Evolutionary conservation across 805 yeast genomes (phyloP), one percentile per base, ranked within the genome.

Genomic region (Pichia kluyveri): DNA sequence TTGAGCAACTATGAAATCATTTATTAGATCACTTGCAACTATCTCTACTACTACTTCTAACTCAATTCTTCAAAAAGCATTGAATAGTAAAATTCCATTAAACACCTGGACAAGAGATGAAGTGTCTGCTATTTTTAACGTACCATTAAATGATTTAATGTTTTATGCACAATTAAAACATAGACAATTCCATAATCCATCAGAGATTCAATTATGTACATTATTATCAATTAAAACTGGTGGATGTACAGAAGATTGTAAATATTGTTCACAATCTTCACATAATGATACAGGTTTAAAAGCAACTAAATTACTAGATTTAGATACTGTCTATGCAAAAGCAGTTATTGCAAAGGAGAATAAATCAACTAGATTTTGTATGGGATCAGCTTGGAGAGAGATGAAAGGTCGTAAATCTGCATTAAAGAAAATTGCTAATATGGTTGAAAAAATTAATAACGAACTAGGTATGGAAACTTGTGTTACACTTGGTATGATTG

Each of bases 301-400:
- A 56, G 87, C 91, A 3, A 83, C 79, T 50, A 80, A 78, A 57
- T 63, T 83, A 67, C 71, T 83, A 14, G 65, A 70, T 27, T 59
- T 83, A 11, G 88, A 82, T 6, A 71, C 71, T n/a, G 90, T 85
- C 1, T 63, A 81, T 55, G 70, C 66, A 44, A 82, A 78, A 32
- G 93, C 93, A 1, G 67, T 65, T 46, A 73, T 71, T 45, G 90
- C 93, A 12, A 80, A 82, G 56, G 67, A 56, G 7, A 83, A 83
- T 54, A 91, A 91, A 0, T 75, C 84, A 1, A 85, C 93, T 0
- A 70, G 93, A 54, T 85, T 85, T 60, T 85, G 93, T 60, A 76
- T 85, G 80, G 93, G 93, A 42, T 87, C 91, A 11, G 93, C 93
- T 2, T 86, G 91, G 93, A 73, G 93, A 61, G 91, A 83, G 52